Base-by-base conservation (phyloP, 345 rosid species). In the Citropsis articulata region DNA sequence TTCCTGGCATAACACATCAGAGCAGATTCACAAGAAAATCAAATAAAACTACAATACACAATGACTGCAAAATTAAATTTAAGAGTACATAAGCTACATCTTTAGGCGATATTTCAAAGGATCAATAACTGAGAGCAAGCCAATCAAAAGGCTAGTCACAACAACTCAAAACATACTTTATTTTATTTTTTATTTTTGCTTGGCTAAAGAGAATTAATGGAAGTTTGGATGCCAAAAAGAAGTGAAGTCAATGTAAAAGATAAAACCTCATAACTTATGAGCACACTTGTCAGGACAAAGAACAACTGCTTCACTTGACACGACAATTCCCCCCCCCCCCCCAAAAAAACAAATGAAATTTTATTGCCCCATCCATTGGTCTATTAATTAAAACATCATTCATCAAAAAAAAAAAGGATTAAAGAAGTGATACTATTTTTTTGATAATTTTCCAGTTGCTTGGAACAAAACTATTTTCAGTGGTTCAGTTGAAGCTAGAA, bases 1-100 rank as follows among this genome's bases (percentile, higher is more conserved):
- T 79, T 97, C 98, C 98, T 97, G 79, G n/a, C 30, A 71, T 22
- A 72, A 40, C 40, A 72, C 42, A 53, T 22, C 28, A n/a, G 21
- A 61, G 62, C 31, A 59, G 36, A 65, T 73, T 68, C 60, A 45
- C 14, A 73, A n/a, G 25, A 55, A 33, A 67, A 72, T 70, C 38
- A 69, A 36, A 10, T 67, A 19, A 27, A 4, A 53, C 28, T 33
- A 28, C 31, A 76, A 35, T 55, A 53, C 16, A 31, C 22, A 21
- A 18, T 19, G 45, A 28, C 13, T 9, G 27, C 38, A 62, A 65
- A 70, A 0, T 57, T 57, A 12, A 3, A 57, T 45, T 28, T 50
- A 8, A 28, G 31, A 13, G 36, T 1, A 40, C 13, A 57, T 19
- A 69, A 8, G 13, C 8, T 6, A 33, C 19, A 50, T 55, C 59